phyloP scores from a whole-genome alignment of 2,329 filamentous ascomycete species.

The Pleoardoris graminearum region DNA sequence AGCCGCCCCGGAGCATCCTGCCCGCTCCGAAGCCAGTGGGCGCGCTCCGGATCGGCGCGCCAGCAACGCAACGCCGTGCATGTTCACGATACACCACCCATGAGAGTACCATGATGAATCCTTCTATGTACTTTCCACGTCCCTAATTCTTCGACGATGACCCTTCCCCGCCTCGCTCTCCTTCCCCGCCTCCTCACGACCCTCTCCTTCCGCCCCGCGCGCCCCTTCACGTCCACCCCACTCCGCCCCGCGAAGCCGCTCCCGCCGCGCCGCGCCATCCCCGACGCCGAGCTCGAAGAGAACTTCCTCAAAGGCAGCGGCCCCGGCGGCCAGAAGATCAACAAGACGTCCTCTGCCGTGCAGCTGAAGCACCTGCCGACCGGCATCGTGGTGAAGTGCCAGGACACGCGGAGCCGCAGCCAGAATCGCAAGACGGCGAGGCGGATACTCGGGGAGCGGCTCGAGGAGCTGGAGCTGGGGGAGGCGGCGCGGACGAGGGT shows the following conservation, averaged over 20 bases:
- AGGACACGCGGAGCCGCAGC: conserved; percentile 82
- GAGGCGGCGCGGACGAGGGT: conserved; percentile 67
- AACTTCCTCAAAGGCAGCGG: conserved; percentile 88
- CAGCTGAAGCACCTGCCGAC: conserved; percentile 90
- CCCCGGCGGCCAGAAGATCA: conserved; percentile 96
- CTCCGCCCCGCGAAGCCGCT: conserved; percentile 28
- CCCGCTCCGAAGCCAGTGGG: background rate
- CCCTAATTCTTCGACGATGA: conserved; percentile 18
- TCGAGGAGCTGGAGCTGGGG: conserved; percentile 77
- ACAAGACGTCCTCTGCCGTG: conserved; percentile 95
- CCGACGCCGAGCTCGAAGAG: conserved; percentile 80
- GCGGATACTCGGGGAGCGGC: conserved; percentile 71
- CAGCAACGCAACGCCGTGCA: too few species aligned
- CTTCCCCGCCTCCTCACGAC: conserved; percentile 11
- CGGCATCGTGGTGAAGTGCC: conserved; percentile 90
- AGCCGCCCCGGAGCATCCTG: too few species aligned
- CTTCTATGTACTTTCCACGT: conserved; percentile 6
- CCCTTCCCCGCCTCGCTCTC: conserved; percentile 5
- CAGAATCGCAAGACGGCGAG: conserved; percentile 89
- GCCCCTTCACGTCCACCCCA: conserved; percentile 23
- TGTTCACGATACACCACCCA: background rate
- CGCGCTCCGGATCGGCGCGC: background rate
- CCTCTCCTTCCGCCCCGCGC: conserved; percentile 8
- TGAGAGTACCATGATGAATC: conserved; percentile 23
- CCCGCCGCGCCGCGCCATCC: conserved; percentile 74